phyloP scores from a whole-genome alignment of 2,329 filamentous ascomycete genomes.

The Hypoxylon rubiginosum region DNA sequence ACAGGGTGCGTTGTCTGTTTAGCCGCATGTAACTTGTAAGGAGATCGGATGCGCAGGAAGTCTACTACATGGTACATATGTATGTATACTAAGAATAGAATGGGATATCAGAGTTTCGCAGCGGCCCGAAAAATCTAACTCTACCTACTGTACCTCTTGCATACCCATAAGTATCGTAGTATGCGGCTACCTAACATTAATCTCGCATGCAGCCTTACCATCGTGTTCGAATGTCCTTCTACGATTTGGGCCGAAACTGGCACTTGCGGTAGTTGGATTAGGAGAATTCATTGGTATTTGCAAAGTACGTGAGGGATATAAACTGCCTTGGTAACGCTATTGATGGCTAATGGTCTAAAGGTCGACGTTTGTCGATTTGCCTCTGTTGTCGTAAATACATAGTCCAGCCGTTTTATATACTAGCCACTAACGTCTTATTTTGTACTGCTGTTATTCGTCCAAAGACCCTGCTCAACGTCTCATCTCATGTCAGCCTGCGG shows the following conservation, averaged over 20 bases:
- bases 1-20: background rate
- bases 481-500: constrained; percentile 34
- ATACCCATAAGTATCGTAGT: background rate
- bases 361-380: background rate
- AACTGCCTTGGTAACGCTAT: background rate
- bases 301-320: background rate
- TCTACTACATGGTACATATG: too few relatives aligned
- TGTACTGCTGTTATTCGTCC: background rate
- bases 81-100: constrained; percentile 35
- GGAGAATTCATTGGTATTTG: background rate
- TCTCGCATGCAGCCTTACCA: constrained; percentile 9
- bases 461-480: background rate
- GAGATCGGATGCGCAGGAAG: background rate
- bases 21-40: background rate
- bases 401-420: background rate
- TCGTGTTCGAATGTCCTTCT: background rate
- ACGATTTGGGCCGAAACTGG: background rate
- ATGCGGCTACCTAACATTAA: background rate
- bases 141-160: background rate
- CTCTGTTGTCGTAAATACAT: background rate
- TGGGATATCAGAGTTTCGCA: constrained; percentile 23
- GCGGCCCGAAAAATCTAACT: constrained; percentile 26
- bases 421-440: background rate
- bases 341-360: background rate
- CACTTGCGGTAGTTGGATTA: background rate